Base-by-base conservation (phyloP, 495 filamentous ascomycete genomes). In the Pyrenula aspistea region DNA sequence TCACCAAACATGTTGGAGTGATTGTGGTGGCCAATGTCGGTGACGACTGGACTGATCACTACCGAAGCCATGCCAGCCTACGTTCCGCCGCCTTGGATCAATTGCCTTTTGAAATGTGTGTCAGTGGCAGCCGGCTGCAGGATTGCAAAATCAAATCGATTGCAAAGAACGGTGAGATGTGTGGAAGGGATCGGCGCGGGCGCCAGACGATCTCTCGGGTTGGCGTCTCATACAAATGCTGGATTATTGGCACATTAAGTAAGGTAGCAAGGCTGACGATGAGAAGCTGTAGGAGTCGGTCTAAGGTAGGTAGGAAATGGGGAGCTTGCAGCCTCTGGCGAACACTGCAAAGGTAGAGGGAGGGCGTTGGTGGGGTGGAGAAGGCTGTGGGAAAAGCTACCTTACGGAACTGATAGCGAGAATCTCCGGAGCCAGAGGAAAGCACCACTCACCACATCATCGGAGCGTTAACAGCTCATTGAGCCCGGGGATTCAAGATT, bases 1-100 rank as follows among this genome's bases (percentile, higher is more conserved):
- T 70, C 72, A 68, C 73, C 77, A 57, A 80, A 70, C 77, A 81
- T 82, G 64, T 66, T 74, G 69, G 67, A 66, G 61, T 66, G 60
- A 62, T 67, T 65, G 59, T 71, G 65, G 56, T 49, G 64, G 64
- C 59, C 62, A 69, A 64, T 67, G 64, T 78, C 65, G 64, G 71
- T 68, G 64, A 67, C 72, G 66, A 75, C 67, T 56, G 73, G 71
- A 65, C 78, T 70, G 62, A 77, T 57, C 49, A 71, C 59, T 54
- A 75, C 67, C 59, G 72, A 73, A 66, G 71, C 73, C 71, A 78
- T 78, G 62, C 71, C 73, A 52, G 50, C 19, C 50, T 42, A 42
- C 31, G 4, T 42, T 42, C 31, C 31, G 15, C 8, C 31, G 31
- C 4, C 31, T 15, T 42, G 31, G 8, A 42, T 15, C 31, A 4